These are phyloP conservation scores for Sphagnum fallax DNA, from an alignment of 228 moss, liverwort and hornwort species.

Conservation along the genomic window DNA sequence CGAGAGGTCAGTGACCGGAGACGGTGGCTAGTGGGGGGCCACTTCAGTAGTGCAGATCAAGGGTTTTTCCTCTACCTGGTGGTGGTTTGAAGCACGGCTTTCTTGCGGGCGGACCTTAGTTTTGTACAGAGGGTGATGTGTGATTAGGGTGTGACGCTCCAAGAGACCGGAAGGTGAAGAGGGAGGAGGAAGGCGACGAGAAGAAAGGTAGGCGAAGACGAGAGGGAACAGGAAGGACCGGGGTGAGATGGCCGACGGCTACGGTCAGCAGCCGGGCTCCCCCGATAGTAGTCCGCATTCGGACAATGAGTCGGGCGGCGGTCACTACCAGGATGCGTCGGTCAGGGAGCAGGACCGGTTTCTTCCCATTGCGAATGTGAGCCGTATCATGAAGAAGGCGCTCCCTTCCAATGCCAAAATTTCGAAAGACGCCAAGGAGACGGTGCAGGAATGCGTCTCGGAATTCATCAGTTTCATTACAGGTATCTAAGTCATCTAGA, in stretches of 20 bases:
- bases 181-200: too few species aligned
- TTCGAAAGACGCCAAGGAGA: conserved; percentile 89
- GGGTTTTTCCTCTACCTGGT: too few species aligned
- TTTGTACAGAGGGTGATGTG: too few species aligned
- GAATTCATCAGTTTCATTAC: conserved; percentile 98
- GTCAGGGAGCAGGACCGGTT: conserved; percentile 93
- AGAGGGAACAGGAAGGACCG: background rate
- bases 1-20: too few species aligned
- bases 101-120: too few species aligned
- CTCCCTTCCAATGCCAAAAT: conserved; percentile 94
- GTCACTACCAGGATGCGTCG: conserved; percentile 65
- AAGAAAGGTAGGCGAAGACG: too few species aligned
- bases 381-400: conserved; percentile 98
- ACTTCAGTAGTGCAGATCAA: too few species aligned
- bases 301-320: conserved; percentile 82
- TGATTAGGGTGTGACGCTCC: too few species aligned
- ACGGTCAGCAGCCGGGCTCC: conserved; percentile 69
- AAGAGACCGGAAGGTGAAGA: too few species aligned
- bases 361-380: conserved; percentile 90
- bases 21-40: too few species aligned
- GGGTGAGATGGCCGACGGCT: conserved; percentile 70
- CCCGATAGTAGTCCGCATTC: conserved; percentile 75
- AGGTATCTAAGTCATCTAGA: background rate
- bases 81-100: too few species aligned
- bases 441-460: conserved; percentile 93